A percentile compares a stretch with the other conserved stretches of the same genome.
Evolutionary conservation across 2,329 filamentous ascomycete species (phyloP).

Genomic region (Fusarium fujikuroi): DNA sequence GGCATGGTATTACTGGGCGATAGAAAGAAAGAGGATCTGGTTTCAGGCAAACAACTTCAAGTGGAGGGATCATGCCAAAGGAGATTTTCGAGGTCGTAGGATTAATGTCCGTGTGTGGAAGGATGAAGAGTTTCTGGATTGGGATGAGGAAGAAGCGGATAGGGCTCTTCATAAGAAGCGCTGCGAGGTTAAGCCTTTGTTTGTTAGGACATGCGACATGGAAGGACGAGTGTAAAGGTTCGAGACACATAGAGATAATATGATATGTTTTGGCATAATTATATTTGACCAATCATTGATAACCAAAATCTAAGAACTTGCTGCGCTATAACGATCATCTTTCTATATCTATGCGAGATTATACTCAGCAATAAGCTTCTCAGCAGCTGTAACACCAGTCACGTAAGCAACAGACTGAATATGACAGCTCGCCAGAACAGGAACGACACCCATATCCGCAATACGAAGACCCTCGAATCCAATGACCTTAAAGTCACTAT

Average conservation of each 20-base stretch:
- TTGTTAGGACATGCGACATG: not conserved
- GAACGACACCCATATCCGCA: conserved; percentile 40
- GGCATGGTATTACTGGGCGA: not conserved
- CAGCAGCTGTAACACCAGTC: conserved; percentile 61
- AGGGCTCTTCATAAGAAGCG: not conserved
- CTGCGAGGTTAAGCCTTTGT: not conserved
- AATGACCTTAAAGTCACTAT: conserved; percentile 45
- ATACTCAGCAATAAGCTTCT: conserved; percentile 49
- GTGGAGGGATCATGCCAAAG: not conserved
- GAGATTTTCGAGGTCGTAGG: not conserved
- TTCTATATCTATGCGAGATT: not conserved
- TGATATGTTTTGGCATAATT: too few species aligned
- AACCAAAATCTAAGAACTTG: not conserved
- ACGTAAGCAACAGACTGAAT: conserved; percentile 65
- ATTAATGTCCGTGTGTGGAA: not conserved
- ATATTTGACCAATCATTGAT: not conserved
- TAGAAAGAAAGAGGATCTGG: not conserved
- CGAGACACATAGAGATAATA: accelerated
- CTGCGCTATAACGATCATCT: not conserved
- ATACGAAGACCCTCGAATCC: conserved; percentile 36
- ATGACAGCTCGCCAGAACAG: conserved; percentile 60
- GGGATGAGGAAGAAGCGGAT: not conserved
- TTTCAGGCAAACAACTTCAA: not conserved
- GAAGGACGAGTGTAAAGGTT: accelerated
- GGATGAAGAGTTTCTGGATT: not conserved